These are phyloP conservation scores for Passiflora organensis DNA, from an alignment of 345 rosid genomes.

Conservation along the genomic window DNA sequence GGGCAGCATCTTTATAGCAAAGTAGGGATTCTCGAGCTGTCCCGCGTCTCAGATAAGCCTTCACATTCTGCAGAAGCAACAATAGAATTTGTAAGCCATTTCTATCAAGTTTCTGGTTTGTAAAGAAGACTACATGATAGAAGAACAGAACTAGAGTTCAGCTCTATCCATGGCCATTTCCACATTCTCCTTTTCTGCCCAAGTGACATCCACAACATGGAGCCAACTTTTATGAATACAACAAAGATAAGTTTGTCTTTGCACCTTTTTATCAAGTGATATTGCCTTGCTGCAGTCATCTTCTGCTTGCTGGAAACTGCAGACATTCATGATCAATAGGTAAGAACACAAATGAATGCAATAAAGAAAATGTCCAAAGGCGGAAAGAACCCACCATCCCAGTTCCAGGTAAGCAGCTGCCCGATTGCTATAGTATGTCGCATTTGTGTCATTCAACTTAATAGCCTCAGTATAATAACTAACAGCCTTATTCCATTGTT, in stretches of 20 bases:
- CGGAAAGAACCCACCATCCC: conserved; percentile 48
- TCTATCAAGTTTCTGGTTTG: too few species aligned
- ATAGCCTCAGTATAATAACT: conserved; percentile 80
- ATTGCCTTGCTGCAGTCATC: conserved; percentile 76
- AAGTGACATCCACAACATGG: too few species aligned
- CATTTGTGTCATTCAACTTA: conserved; percentile 60
- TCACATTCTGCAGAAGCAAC: conserved; percentile 72
- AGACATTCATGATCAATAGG: conserved; percentile 10
- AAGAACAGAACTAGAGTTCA: not conserved
- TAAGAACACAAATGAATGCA: conserved; percentile 1
- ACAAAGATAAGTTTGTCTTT: not conserved
- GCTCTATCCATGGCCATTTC: not conserved
- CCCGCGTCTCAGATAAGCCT: conserved; percentile 91
- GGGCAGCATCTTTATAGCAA: conserved; percentile 67
- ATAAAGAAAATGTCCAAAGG: conserved; percentile 5
- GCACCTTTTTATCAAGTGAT: conserved; percentile 79
- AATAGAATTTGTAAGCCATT: too few species aligned
- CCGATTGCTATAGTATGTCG: conserved; percentile 72
- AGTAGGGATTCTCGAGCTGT: conserved; percentile 83
- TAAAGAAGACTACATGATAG: too few species aligned
- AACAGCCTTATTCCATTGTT: conserved; percentile 81
- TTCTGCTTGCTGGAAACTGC: conserved; percentile 89
- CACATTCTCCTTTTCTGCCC: too few species aligned
- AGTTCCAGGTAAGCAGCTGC: conserved; percentile 89
- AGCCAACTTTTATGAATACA: too few species aligned